Base-by-base conservation (phyloP, 140 eudicot genomes). In the Senecio squalidus region DNA sequence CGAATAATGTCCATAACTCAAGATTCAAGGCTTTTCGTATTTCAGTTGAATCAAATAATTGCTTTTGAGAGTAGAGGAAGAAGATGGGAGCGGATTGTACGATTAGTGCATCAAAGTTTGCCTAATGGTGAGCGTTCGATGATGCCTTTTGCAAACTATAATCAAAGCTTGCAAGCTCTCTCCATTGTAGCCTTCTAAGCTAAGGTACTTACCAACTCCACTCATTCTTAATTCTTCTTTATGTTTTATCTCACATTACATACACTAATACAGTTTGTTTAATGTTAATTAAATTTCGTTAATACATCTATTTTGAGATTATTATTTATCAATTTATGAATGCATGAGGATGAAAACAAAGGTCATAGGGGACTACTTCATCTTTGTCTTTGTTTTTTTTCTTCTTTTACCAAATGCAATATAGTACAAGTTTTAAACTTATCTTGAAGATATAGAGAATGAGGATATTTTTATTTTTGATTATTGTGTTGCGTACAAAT, bases 161-260 rank as follows among this genome's bases (percentile, higher is more conserved):
- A 69, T 11, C 75, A 50, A 61, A 69, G 68, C 75, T 69, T 50
- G 75, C 75, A 69, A 61, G 56, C 66, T 2, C 66, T 67, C 49
- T 23, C 66, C 3, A 61, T 70, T 41, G 76, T 34, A 41, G 64
- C 70, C 58, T 71, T 71, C 59, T 71, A 44, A 70, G 29, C 20
- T 1, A 28, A 47, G 2, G n/a, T n/a, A n/a, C n/a, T n/a, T n/a
- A n/a, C n/a, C n/a, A 2, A 34, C n/a, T 34, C n/a, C 41, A 34
- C 11, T 34, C 0, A n/a, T n/a, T n/a, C n/a, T n/a, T n/a, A n/a
- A n/a, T n/a, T n/a, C n/a, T n/a, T n/a, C n/a, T n/a, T n/a, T n/a
- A n/a, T n/a, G n/a, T n/a, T n/a, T n/a, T n/a, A n/a, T n/a, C n/a
- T n/a, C n/a, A n/a, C n/a, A n/a, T n/a, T n/a, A n/a, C n/a, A n/a